Conservation (phyloP, 2,329 filamentous ascomycete species). For the Colletotrichum tofieldiae region DNA sequence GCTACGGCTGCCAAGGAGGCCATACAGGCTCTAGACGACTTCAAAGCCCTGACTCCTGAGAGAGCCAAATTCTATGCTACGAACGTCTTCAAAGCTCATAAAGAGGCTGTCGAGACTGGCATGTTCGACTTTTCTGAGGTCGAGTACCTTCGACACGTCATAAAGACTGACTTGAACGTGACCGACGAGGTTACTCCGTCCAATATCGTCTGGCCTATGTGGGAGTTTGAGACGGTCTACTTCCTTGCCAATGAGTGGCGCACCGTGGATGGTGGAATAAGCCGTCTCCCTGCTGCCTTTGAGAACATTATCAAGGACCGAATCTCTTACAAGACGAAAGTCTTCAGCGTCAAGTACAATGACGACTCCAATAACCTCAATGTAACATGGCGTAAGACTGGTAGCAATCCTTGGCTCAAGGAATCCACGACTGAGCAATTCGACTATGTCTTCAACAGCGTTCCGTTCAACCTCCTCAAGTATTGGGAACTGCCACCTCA, state of each 20-base stretch:
- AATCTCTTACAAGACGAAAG: constrained; percentile 46
- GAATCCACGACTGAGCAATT: constrained; percentile 51
- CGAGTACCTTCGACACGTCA: constrained; percentile 52
- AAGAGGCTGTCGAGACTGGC: constrained; percentile 49
- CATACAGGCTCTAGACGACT: constrained; percentile 46
- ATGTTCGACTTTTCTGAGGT: constrained; percentile 52
- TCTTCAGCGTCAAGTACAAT: constrained; percentile 47
- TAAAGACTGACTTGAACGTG: constrained; percentile 54
- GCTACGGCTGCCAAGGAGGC: constrained; percentile 47
- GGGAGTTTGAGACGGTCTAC: constrained; percentile 50
- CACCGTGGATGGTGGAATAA: constrained; percentile 54
- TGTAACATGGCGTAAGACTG: constrained; percentile 45
- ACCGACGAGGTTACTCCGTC: constrained; percentile 54
- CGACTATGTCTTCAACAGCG: constrained; percentile 57
- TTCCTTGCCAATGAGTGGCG: constrained; percentile 48
- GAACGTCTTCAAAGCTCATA: constrained; percentile 52
- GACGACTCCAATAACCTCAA: constrained; percentile 44
- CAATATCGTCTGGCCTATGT: constrained; percentile 48
- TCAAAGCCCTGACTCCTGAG: constrained; percentile 47
- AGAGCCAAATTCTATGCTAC: constrained; percentile 45
- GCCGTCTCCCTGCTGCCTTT: constrained; percentile 54
- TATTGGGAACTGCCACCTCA: constrained; percentile 56
- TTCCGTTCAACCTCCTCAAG: constrained; percentile 55
- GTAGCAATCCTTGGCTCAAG: constrained; percentile 45
- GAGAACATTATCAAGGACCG: constrained; percentile 50